Evolutionary conservation across 2,329 filamentous ascomycete species (phyloP), one percentile per base, ranked within the genome.

Genomic region (Phialophora expanda): DNA sequence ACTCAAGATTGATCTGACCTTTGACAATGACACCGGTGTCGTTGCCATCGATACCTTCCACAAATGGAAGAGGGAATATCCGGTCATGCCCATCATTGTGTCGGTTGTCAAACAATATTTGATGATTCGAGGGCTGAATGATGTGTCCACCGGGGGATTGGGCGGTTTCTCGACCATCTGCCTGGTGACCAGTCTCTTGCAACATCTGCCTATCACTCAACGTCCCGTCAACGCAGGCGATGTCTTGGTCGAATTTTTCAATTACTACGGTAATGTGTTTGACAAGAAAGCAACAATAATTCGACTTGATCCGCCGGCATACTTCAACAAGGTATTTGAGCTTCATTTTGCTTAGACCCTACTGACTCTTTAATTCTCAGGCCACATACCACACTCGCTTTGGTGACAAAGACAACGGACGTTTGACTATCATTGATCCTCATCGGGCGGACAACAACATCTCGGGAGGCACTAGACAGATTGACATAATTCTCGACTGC

Each of bases 81-180:
- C 94, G 0, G 87, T 88, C 8, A 93, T 98, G 91, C 90, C 92
- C 0, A 86, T 91, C 48, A 81, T 99, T 26, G 92, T 97, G 44
- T 89, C 92, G 0, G 76, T 98, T 28, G 86, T 99, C 78, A 99
- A 99, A 80, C 95, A 99, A 71, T 93, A 96, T 66, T 82, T 99
- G 28, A 84, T 90, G 44, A 96, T 99, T 87, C 88, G 93, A 67
- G 91, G 89, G 0, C 82, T 97, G 60, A 97, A 97, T 72, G 95
- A 99, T 77, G 93, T 96, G 3, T 90, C 91, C 48, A 91, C 88
- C 67, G 95, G 95, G 63, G 95, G 95, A 2, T 87, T 99, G 60
- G 95, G 95, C 61, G 95, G 95, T 2, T 98, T 97, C 75, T 92
- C 93, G 1, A 90, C 96, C 69, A 97, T 94, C 63, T 99, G 95